Conservation (phyloP, 176 grass and related monocot genomes). For the Guadua angustifolia region DNA sequence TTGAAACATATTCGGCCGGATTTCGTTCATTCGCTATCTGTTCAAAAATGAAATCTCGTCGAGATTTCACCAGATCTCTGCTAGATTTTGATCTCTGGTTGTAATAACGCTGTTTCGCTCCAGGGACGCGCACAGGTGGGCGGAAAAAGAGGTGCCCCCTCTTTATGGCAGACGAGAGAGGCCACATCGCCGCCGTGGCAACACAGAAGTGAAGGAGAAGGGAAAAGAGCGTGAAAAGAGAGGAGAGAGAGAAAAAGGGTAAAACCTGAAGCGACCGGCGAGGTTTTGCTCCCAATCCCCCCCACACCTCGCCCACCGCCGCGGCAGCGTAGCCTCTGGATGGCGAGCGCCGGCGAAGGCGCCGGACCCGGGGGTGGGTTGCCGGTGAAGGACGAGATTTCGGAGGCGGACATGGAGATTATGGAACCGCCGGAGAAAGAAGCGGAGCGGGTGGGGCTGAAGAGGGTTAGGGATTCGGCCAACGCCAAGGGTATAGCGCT, state of each 20-base stretch:
- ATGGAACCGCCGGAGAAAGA: background rate
- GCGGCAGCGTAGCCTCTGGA: conserved; percentile 10
- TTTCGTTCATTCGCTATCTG: too few relatives aligned
- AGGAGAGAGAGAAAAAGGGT: too few relatives aligned
- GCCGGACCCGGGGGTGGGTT: conserved; percentile 5
- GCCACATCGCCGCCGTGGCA: background rate
- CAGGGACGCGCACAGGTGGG: background rate
- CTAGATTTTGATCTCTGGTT: too few relatives aligned
- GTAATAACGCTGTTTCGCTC: background rate
- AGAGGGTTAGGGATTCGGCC: conserved; percentile 17
- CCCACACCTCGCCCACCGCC: background rate
- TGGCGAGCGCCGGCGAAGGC: conserved; percentile 28
- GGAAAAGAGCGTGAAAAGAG: background rate
- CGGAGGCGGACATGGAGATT: conserved; percentile 22
- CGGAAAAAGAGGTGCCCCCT: background rate
- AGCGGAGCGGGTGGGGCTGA: conserved; percentile 3
- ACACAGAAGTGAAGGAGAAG: background rate
- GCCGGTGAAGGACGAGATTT: conserved; percentile 23
- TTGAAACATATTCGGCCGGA: too few relatives aligned
- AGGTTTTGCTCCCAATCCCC: conserved; percentile 39
- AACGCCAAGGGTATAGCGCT: conserved; percentile 21
- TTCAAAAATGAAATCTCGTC: too few relatives aligned
- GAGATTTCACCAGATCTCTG: too few relatives aligned
- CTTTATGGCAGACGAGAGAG: background rate
- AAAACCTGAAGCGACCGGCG: conserved; percentile 27